Evolutionary conservation across 352 stramenopile genomes (phyloP), one percentile per base, ranked within the genome.

Genomic region (Globisporangium cederbergense): DNA sequence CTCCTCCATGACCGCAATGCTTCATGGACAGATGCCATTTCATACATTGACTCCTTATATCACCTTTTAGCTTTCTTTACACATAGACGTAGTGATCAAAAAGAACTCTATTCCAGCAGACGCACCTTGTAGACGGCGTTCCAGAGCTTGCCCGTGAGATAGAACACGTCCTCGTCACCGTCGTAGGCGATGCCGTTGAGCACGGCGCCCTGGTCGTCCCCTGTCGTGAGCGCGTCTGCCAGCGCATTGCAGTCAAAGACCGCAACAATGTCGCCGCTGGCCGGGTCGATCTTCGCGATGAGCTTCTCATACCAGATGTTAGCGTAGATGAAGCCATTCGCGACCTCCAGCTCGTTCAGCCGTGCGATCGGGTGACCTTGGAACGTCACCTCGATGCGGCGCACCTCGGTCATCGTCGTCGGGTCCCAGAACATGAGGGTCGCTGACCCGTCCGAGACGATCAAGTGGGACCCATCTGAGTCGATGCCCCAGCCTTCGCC

Each of bases 101-200:
- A 53, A 53, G 46, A n/a, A 16, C 49, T 28, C 30, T 62, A 60
- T n/a, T 88, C 81, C 3, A 83, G 50, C 46, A 97, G 62, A 45
- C 76, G 76, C 18, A 98, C 77, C 70, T 95, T 96, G 72, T 95
- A 98, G 59, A 98, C 91, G 38, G 71, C 70, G 64, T 86, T 78
- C 95, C 95, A 98, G 20, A 86, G 76, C 70, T 98, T 98, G 20
- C 94, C 95, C 49, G 93, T 98, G 49, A 98, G 58, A 74, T 98
- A 97, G 49, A 98, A 90, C 42, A 94, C 81, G 58, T 96, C 91
- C 28, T 96, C 79, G 45, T 89, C 79, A 32, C 83, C 73, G 16
- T 96, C 93, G 52, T 98, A 92, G 11, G 93, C 95, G 66, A 98
- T 98, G 36, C 95, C 95, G 62, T 98, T 98, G 20, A 98, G 79